Evolutionary conservation across 225 moss, liverwort and hornwort species (phyloP).

Genomic region (Physcomitrium patens): DNA sequence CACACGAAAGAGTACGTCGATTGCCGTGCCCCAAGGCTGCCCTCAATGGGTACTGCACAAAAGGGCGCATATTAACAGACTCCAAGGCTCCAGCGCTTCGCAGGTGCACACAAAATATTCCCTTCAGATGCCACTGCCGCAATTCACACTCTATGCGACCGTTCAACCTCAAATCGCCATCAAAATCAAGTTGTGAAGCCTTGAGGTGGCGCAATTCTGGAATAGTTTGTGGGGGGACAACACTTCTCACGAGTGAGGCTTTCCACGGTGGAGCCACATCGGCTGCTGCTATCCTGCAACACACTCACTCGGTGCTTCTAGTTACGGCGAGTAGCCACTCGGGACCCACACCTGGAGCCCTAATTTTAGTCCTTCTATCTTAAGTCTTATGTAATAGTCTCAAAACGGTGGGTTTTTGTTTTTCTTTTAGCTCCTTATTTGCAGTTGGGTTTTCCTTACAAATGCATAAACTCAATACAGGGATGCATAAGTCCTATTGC

Average conservation of each 20-base stretch:
- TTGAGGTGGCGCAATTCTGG: too few relatives aligned
- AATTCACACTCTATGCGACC: not conserved
- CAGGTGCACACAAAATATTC: slow-evolving; percentile 13
- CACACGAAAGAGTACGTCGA: slow-evolving; percentile 39
- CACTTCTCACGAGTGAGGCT: not conserved
- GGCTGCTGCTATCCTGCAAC: not conserved
- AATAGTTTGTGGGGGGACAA: not conserved
- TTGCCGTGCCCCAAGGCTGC: slow-evolving; percentile 29
- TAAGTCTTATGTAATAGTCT: too few relatives aligned
- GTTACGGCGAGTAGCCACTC: too few relatives aligned
- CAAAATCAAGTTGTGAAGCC: not conserved
- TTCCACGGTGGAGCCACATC: slow-evolving; percentile 23
- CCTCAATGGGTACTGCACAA: slow-evolving; percentile 42
- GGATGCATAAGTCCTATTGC: too few relatives aligned
- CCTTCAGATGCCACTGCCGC: slow-evolving; percentile 10
- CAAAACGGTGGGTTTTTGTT: too few relatives aligned
- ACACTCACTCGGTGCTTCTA: too few relatives aligned
- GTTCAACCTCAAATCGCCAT: not conserved
- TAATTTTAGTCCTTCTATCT: too few relatives aligned
- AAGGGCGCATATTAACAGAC: slow-evolving; percentile 34
- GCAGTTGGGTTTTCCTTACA: too few relatives aligned
- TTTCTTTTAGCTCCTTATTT: too few relatives aligned
- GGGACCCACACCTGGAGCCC: too few relatives aligned
- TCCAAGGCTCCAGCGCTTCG: slow-evolving; percentile 13
- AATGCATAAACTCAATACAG: too few relatives aligned